These are phyloP conservation scores for Pseudogymnoascus sp. DNA, from an alignment of 2,329 filamentous ascomycete species.

Conservation along the genomic window DNA sequence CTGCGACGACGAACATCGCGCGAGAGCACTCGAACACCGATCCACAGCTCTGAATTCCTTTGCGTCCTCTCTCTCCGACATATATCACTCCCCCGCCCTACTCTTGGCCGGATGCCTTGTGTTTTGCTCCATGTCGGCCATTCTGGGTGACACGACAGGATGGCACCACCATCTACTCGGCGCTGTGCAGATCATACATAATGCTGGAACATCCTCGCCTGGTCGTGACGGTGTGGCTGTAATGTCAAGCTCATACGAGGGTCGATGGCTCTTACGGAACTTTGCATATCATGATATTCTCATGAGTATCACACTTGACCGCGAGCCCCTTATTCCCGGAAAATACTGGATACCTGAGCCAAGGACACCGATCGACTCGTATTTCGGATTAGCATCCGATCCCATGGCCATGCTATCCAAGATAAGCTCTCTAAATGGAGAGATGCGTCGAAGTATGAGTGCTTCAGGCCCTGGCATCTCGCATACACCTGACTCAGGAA, in stretches of 20 bases:
- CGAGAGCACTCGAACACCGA: slow-evolving; percentile 8
- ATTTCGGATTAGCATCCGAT: slow-evolving; percentile 15
- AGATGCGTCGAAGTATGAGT: not conserved
- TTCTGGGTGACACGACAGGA: slow-evolving; percentile 12
- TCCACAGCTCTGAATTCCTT: slow-evolving; percentile 5
- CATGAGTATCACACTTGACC: slow-evolving; percentile 14
- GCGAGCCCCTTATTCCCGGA: slow-evolving; percentile 16
- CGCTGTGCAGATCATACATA: slow-evolving; percentile 11
- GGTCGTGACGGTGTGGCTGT: slow-evolving; percentile 9
- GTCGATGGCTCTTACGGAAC: slow-evolving; percentile 20
- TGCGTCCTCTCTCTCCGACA: not conserved
- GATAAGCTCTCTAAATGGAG: slow-evolving; percentile 30
- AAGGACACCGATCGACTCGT: slow-evolving; percentile 14
- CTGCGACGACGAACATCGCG: not conserved
- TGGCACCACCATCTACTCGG: slow-evolving; percentile 14
- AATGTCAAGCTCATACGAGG: slow-evolving; percentile 12
- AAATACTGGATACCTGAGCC: slow-evolving; percentile 16
- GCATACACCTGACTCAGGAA: not conserved
- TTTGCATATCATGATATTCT: slow-evolving; percentile 23
- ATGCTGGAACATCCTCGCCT: not conserved
- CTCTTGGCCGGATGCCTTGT: slow-evolving; percentile 13
- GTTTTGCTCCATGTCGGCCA: slow-evolving; percentile 12
- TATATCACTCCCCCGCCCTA: not conserved
- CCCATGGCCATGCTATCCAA: slow-evolving; percentile 25
- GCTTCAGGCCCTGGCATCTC: not conserved